Evolutionary conservation across 257 asterid species (phyloP), one percentile per base, ranked within the genome.

Genomic region (Primulina eburnea): DNA sequence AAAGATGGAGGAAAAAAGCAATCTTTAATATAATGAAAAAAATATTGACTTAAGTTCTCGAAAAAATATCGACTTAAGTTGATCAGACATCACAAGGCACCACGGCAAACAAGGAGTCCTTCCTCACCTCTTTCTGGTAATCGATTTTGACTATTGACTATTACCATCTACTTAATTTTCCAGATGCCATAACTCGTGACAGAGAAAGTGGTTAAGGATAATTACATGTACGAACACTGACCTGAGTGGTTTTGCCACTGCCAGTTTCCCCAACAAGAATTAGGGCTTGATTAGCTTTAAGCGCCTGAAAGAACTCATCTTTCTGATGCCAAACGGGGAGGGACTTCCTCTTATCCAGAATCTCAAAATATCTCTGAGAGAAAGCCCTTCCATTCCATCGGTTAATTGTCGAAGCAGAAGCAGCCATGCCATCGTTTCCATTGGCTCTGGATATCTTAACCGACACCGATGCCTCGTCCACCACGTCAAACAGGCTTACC

Each of bases 291-390:
- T 82, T 91, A 26, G 79, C 72, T 64, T 64, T 85, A 47, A 94
- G 88, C 16, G 62, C 92, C 86, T 84, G 83, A 70, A 94, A 72
- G 61, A 94, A 94, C 84, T 89, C 98, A 60, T 91, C 89, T 64
- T 88, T 94, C 83, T 94, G 99, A 57, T 89, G 97, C 99, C 99
- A 94, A 57, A 94, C 96, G 1, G 98, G 99, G 7, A 94, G 95
- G 30, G 93, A 74, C 85, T 77, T 83, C 82, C 99, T 81, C 84
- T 94, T 94, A 77, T 89, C 97, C 72, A 94, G 75, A 69, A 91
- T 94, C 17, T 94, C 97, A 61, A 68, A 85, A 70, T 88, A 94
- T 43, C 95, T 83, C 79, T 82, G 92, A 12, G 97, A 89, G 37
- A 80, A 91, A 1, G 96, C 87, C 83, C 85, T 82, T 0, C 75